Evolutionary conservation across 2,329 filamentous ascomycete genomes (phyloP).

Genomic region (Chrysoporthe puriensis): DNA sequence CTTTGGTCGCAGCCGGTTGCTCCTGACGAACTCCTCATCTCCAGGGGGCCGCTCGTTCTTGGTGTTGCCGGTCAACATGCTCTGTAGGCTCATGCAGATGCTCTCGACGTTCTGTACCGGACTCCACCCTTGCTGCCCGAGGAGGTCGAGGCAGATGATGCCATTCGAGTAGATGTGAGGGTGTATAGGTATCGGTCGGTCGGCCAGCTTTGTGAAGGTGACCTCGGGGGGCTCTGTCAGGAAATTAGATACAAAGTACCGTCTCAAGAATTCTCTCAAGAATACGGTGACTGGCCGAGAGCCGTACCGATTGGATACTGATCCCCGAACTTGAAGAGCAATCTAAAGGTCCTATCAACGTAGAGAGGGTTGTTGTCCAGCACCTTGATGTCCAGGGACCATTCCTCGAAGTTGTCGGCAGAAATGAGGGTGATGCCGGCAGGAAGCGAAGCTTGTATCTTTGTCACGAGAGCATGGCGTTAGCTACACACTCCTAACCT

Average conservation of each 20-base stretch:
- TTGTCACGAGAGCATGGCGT: conserved; percentile 4
- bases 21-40: conserved; percentile 84
- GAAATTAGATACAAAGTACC: neutral
- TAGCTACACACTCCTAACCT: conserved; percentile 3
- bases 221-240: conserved; percentile 87
- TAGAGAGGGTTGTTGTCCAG: conserved; percentile 92
- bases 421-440: conserved; percentile 78
- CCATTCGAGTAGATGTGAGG: conserved; percentile 98
- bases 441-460: conserved; percentile 62
- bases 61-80: conserved; percentile 94
- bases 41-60: conserved; percentile 90
- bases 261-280: neutral
- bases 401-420: conserved; percentile 83
- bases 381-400: conserved; percentile 90
- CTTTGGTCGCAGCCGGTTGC: conserved; percentile 76
- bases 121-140: conserved; percentile 88
- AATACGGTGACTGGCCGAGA: conserved; percentile 7
- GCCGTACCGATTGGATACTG: conserved; percentile 87
- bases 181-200: conserved; percentile 83
- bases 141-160: conserved; percentile 94
- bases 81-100: conserved; percentile 95
- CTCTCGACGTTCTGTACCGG: conserved; percentile 97
- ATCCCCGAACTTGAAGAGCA: conserved; percentile 84
- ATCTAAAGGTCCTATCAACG: conserved; percentile 73
- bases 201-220: conserved; percentile 72